Percentiles rank a stretch among this genome's conserved stretches.
phyloP scores from a whole-genome alignment of 371 early-diverging fungal genomes.

The Funneliformis caledonium region DNA sequence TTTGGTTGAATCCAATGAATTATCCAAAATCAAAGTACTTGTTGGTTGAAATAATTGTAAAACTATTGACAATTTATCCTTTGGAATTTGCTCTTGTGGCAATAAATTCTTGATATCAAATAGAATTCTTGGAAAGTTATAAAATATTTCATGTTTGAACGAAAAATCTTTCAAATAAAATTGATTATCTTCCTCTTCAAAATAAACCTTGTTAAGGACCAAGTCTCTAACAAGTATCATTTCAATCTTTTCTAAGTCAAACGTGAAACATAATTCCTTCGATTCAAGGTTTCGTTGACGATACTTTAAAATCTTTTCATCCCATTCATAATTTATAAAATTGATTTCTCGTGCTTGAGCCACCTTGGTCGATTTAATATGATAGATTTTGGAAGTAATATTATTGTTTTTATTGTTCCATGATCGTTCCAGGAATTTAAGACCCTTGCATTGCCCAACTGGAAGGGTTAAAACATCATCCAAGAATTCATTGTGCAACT shows the following conservation, averaged over 20 bases:
- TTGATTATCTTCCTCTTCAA: not conserved
- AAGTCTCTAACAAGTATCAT: not conserved
- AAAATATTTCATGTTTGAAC: constrained; percentile 15
- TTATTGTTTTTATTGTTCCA: not conserved
- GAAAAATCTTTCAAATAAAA: not conserved
- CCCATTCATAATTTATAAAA: constrained; percentile 33
- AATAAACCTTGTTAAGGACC: constrained; percentile 23
- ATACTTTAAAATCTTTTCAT: constrained; percentile 32
- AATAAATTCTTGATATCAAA: constrained; percentile 21
- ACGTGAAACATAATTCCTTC: constrained; percentile 11
- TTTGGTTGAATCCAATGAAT: not conserved
- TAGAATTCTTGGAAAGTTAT: not conserved
- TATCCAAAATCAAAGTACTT: not conserved
- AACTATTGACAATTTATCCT: not conserved
- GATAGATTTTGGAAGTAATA: not conserved
- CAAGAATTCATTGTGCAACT: constrained; percentile 40
- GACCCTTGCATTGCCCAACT: not conserved
- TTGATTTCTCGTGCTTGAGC: not conserved
- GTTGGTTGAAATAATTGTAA: not conserved
- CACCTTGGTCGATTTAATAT: not conserved
- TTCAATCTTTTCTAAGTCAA: not conserved
- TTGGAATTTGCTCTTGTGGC: constrained; percentile 23
- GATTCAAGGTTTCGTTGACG: constrained; percentile 26
- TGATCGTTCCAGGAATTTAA: constrained; percentile 26
- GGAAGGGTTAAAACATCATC: too few species aligned